A percentile compares a stretch with the other conserved stretches of the same genome.
phyloP scores from a whole-genome alignment of 2,329 filamentous ascomycete species.

The Rhytidhysteron rufulum region DNA sequence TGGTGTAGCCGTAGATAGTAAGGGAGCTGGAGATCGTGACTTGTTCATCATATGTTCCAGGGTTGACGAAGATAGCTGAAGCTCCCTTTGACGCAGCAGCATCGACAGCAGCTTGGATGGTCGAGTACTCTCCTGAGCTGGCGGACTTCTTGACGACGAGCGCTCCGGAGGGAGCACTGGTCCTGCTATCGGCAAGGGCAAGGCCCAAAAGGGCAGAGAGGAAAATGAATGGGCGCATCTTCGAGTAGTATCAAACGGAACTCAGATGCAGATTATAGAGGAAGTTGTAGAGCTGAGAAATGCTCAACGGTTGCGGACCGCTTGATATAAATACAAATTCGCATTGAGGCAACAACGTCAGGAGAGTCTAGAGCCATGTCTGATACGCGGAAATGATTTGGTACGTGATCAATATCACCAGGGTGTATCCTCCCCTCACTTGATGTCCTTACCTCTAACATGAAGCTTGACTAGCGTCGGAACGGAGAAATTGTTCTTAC shows the following conservation, averaged over 20 bases:
- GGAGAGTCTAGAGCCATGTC: not conserved
- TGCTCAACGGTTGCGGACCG: not conserved
- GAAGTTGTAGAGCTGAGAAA: too few species aligned
- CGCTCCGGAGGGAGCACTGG: conserved; percentile 48
- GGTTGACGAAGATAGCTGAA: conserved; percentile 61
- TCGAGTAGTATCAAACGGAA: too few species aligned
- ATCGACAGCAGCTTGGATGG: conserved; percentile 55
- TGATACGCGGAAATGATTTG: too few species aligned
- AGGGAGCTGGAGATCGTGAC: conserved; percentile 51
- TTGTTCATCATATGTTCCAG: conserved; percentile 60
- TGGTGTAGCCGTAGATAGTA: conserved; percentile 58
- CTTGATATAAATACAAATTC: not conserved
- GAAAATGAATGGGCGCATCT: conserved; percentile 2
- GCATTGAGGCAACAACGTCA: not conserved
- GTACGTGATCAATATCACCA: too few species aligned
- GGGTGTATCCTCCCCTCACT: too few species aligned
- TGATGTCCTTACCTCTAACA: too few species aligned
- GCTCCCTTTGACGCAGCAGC: conserved; percentile 47
- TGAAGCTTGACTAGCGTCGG: too few species aligned
- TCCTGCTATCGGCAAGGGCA: conserved; percentile 32
- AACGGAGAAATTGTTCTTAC: too few species aligned
- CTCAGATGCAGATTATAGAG: too few species aligned
- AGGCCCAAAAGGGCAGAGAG: conserved; percentile 6
- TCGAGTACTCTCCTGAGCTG: conserved; percentile 42
- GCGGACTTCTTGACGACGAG: conserved; percentile 43